Percentiles rank a stretch among this genome's conserved stretches.
Conservation (phyloP, 352 stramenopile genomes). For the Phytophthora pinifolia region DNA sequence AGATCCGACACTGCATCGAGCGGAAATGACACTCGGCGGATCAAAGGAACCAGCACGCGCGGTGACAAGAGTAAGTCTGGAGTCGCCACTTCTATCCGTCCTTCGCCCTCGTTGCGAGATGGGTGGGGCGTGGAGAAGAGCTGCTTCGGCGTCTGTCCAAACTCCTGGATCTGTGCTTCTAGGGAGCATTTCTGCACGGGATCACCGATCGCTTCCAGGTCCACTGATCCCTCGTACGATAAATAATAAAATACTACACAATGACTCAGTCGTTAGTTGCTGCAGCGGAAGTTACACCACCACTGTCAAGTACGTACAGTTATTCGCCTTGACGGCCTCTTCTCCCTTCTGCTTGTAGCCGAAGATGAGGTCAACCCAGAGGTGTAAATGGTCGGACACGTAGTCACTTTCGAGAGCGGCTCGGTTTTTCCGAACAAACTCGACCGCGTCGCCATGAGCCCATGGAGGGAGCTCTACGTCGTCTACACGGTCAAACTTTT, state of each 20-base stretch:
- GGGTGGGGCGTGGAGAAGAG: constrained; percentile 79
- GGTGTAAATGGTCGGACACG: constrained; percentile 93
- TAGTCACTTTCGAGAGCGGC: constrained; percentile 96
- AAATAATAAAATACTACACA: constrained; percentile 87
- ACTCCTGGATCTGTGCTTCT: constrained; percentile 93
- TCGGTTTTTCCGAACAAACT: constrained; percentile 93
- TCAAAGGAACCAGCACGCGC: constrained; percentile 20
- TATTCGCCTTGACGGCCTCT: constrained; percentile 83
- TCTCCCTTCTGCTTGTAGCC: constrained; percentile 96
- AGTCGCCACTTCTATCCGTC: constrained; percentile 49
- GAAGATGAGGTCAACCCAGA: constrained; percentile 99
- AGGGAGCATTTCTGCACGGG: constrained; percentile 91
- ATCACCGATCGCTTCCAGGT: constrained; percentile 85
- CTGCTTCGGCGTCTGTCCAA: constrained; percentile 88
- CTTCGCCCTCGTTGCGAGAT: constrained; percentile 45
- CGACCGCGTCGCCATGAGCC: constrained; percentile 83
- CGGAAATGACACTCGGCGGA: constrained; percentile 26
- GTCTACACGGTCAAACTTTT: constrained; percentile 82
- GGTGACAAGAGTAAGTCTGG: constrained; percentile 53
- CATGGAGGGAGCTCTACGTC: constrained; percentile 95
- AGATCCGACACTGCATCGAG: constrained; percentile 10
- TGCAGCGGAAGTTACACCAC: neutral
- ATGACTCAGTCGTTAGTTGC: constrained; percentile 6
- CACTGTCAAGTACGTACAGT: constrained; percentile 44
- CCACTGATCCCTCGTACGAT: constrained; percentile 85